These are phyloP conservation scores for Aspergillus amoenus DNA, from an alignment of 2,329 filamentous ascomycete genomes.

Conservation along the genomic window DNA sequence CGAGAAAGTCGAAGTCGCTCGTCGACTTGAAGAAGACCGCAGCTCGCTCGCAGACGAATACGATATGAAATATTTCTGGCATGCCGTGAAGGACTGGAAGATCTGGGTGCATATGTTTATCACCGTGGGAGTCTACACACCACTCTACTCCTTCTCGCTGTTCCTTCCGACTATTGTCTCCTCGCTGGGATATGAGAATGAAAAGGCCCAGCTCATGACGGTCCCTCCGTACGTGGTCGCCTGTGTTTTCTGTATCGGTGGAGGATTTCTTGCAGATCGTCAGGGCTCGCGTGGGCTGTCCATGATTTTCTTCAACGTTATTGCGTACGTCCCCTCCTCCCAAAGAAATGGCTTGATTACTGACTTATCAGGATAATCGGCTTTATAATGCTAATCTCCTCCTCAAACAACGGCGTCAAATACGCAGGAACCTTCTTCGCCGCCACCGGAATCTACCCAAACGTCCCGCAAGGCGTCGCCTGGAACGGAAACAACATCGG, in stretches of 20 bases:
- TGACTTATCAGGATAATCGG: conserved; percentile 5
- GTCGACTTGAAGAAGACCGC: conserved; percentile 10
- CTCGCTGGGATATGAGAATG: conserved; percentile 11
- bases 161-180: conserved; percentile 15
- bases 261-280: conserved; percentile 10
- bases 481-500: conserved; percentile 17
- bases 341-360: neutral
- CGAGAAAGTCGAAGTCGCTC: conserved; percentile 7
- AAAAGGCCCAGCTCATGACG: conserved; percentile 12
- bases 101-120: conserved; percentile 12
- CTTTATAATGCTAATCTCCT: conserved; percentile 14
- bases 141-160: conserved; percentile 13
- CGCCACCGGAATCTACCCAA: conserved; percentile 13
- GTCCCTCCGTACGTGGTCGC: conserved; percentile 10
- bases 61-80: conserved; percentile 8
- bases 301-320: conserved; percentile 15
- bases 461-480: conserved; percentile 13
- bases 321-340: conserved; percentile 7
- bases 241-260: conserved; percentile 9
- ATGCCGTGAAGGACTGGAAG: conserved; percentile 7
- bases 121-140: conserved; percentile 5
- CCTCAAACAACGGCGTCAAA: conserved; percentile 9
- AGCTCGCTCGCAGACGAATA: conserved; percentile 12
- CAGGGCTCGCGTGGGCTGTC: conserved; percentile 7
- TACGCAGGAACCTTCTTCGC: conserved; percentile 15